These are phyloP conservation scores for Laguncularia racemosa DNA, from an alignment of 345 rosid species.

Conservation along the genomic window DNA sequence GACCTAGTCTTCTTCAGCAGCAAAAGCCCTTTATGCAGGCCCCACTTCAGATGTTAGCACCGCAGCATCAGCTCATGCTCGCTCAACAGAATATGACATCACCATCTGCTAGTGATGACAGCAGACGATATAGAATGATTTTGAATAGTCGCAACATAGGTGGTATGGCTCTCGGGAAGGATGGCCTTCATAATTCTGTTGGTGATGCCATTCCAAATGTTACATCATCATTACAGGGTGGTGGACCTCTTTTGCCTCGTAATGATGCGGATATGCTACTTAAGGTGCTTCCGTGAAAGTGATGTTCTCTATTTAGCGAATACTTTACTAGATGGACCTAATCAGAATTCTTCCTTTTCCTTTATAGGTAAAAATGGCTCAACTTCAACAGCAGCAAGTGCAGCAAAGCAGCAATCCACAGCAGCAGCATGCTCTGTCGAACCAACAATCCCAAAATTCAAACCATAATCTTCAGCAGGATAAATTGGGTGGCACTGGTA, in stretches of 20 bases:
- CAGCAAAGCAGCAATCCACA: conserved; percentile 55
- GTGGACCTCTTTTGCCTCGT: conserved; percentile 43
- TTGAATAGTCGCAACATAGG: conserved; percentile 55
- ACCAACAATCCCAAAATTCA: conserved; percentile 71
- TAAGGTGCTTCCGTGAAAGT: conserved; percentile 36
- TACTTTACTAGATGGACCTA: background rate
- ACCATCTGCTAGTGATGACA: conserved; percentile 69
- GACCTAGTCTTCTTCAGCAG: conserved; percentile 69
- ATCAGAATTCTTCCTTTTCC: background rate
- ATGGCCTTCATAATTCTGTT: conserved; percentile 60
- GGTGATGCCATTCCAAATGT: conserved; percentile 64
- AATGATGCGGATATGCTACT: conserved; percentile 60
- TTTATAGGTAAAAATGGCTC: conserved; percentile 63
- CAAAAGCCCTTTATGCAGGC: conserved; percentile 88
- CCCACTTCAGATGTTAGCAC: conserved; percentile 81
- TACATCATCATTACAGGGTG: conserved; percentile 65
- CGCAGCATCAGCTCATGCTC: conserved; percentile 90
- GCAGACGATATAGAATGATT: conserved; percentile 69
- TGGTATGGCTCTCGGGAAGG: conserved; percentile 57
- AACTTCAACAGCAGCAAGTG: conserved; percentile 36
- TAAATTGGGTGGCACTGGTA: conserved; percentile 69
- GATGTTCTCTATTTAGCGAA: background rate
- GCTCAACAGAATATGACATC: conserved; percentile 84
- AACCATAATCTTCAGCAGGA: conserved; percentile 75
- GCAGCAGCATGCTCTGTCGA: conserved; percentile 54